Conservation (phyloP, 2,329 filamentous ascomycete species). For the Aspergillus caelatus region DNA sequence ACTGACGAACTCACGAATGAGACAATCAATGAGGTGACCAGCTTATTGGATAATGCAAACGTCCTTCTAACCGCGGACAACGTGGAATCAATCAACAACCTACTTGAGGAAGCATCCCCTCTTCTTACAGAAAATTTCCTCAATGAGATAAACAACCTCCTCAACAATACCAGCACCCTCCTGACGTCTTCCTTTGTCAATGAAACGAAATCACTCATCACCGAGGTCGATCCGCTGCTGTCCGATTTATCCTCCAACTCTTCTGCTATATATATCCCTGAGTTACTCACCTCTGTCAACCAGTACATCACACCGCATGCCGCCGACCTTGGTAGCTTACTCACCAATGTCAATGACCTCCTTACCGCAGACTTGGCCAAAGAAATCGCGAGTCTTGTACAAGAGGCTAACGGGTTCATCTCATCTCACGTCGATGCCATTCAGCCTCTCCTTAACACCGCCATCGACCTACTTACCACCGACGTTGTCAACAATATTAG, state of each 20-base stretch:
- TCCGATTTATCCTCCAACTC: neutral
- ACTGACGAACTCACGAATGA: neutral
- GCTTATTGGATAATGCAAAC: neutral
- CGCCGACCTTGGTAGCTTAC: neutral
- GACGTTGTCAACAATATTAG: neutral
- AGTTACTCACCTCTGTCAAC: too few relatives aligned
- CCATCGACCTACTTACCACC: neutral
- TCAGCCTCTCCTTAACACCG: neutral
- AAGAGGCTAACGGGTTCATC: neutral
- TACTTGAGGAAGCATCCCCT: neutral
- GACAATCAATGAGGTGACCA: neutral
- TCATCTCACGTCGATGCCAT: neutral
- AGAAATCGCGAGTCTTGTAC: neutral
- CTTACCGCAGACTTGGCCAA: neutral
- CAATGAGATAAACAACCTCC: neutral
- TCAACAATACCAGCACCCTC: neutral
- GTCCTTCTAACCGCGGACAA: neutral
- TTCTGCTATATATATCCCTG: too few relatives aligned
- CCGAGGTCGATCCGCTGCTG: fast-evolving
- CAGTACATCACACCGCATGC: neutral
- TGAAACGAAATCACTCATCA: neutral
- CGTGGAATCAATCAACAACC: neutral
- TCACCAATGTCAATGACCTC: neutral
- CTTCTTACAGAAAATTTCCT: neutral
- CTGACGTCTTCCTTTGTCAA: neutral